phyloP scores from a whole-genome alignment of 2,329 filamentous ascomycete genomes.

The Neonectria sp. region DNA sequence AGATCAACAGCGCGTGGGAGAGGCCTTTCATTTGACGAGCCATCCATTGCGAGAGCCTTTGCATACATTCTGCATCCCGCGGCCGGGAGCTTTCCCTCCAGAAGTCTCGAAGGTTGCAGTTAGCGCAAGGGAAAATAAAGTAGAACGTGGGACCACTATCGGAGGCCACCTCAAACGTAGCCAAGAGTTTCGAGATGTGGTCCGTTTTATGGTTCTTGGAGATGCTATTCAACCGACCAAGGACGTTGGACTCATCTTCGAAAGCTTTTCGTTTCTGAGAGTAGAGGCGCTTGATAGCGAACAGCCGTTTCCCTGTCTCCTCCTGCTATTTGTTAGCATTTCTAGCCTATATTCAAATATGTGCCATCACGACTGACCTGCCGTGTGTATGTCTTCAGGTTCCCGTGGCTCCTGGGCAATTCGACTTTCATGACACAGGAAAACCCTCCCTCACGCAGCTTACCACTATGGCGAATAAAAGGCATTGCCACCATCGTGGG shows the following conservation, averaged over 20 bases:
- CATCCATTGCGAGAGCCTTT: constrained; percentile 2
- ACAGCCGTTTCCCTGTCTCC: neutral
- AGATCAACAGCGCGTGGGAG: neutral
- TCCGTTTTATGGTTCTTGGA: neutral
- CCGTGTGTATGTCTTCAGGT: neutral
- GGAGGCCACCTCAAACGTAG: constrained; percentile 19
- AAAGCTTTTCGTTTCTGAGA: neutral
- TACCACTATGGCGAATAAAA: neutral
- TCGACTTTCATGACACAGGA: neutral
- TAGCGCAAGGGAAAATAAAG: constrained; percentile 23
- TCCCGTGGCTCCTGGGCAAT: neutral
- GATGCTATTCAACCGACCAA: constrained; percentile 7
- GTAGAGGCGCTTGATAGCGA: neutral
- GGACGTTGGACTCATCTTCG: constrained; percentile 1
- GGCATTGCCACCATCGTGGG: constrained; percentile 6
- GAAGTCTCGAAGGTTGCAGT: constrained; percentile 16
- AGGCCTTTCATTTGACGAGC: constrained; percentile 8
- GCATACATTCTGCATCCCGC: neutral
- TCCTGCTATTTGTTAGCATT: too few species aligned
- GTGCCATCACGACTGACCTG: neutral
- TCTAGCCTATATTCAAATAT: too few species aligned
- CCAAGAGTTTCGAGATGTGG: constrained; percentile 16
- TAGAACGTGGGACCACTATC: constrained; percentile 8
- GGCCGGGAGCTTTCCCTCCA: constrained; percentile 1
- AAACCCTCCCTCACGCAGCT: neutral